Conservation (phyloP, 2,329 filamentous ascomycete genomes). For the Phoma sp. region DNA sequence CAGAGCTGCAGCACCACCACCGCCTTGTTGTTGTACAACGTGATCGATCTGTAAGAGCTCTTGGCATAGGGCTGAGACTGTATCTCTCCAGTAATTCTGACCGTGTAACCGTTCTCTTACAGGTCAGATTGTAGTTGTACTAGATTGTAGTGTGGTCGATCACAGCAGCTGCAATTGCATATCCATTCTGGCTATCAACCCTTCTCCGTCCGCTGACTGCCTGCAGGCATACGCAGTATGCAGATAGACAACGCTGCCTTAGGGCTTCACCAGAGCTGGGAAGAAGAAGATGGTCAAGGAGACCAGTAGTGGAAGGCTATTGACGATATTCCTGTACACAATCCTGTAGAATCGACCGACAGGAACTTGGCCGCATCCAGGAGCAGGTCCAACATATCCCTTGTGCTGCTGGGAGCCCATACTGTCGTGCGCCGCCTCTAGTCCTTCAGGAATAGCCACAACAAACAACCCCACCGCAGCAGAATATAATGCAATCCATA, state of each 20-base stretch:
- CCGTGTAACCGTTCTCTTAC: neutral
- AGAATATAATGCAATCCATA: slow-evolving; percentile 2
- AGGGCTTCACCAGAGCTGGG: slow-evolving; percentile 9
- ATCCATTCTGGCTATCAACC: neutral
- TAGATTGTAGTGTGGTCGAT: no score
- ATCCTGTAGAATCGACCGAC: slow-evolving; percentile 5
- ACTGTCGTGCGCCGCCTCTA: neutral
- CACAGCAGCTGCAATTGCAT: neutral
- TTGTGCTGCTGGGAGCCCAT: neutral
- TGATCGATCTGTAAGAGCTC: slow-evolving; percentile 6
- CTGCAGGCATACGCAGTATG: neutral
- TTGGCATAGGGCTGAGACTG: slow-evolving; percentile 6
- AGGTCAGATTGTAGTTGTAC: no score
- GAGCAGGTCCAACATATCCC: neutral
- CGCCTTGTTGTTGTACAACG: slow-evolving; percentile 11
- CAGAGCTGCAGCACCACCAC: slow-evolving; percentile 6
- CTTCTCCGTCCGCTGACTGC: neutral
- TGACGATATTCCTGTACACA: neutral
- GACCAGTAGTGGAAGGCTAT: slow-evolving; percentile 4
- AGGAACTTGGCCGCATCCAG: neutral
- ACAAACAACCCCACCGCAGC: neutral
- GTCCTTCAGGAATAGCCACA: slow-evolving; percentile 5
- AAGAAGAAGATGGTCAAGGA: slow-evolving; percentile 19
- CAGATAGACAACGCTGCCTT: neutral
- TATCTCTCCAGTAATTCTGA: neutral